A percentile compares a stretch with the other conserved stretches of the same genome.
Evolutionary conservation across 1,284 basidiomycete species (phyloP).

Genomic region (Fomitopsis palustris): DNA sequence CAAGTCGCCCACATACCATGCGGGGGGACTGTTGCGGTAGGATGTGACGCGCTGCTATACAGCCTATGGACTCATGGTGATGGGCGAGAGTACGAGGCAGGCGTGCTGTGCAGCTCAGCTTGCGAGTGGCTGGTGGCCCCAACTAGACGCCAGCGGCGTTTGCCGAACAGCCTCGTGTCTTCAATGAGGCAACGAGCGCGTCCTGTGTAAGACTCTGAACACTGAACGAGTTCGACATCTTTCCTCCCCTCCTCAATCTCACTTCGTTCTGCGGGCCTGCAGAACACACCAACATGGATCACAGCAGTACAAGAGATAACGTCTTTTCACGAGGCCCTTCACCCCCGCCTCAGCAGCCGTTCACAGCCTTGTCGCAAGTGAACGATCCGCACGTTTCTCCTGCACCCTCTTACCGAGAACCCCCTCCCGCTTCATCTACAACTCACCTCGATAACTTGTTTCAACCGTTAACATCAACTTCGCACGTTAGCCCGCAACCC

Average conservation of each 20-base stretch:
- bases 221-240: slow-evolving; percentile 19
- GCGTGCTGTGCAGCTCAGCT: not conserved
- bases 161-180: slow-evolving; percentile 12
- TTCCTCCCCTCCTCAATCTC: slow-evolving; percentile 17
- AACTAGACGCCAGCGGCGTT: slow-evolving; percentile 4
- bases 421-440: slow-evolving; percentile 33
- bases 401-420: slow-evolving; percentile 31
- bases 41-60: not conserved
- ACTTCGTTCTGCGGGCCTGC: slow-evolving; percentile 9
- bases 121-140: not conserved
- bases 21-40: not conserved
- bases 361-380: slow-evolving; percentile 21
- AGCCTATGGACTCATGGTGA: slow-evolving; percentile 6
- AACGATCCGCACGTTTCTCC: slow-evolving; percentile 33
- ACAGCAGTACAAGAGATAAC: slow-evolving; percentile 37
- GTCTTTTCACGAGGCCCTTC: slow-evolving; percentile 59
- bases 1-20: not conserved
- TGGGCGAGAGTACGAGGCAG: slow-evolving; percentile 1
- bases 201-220: slow-evolving; percentile 11
- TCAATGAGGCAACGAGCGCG: slow-evolving; percentile 5
- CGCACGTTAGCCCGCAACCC: slow-evolving; percentile 30
- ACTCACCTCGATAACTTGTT: slow-evolving; percentile 58
- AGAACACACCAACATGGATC: slow-evolving; percentile 28
- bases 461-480: slow-evolving; percentile 42
- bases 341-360: slow-evolving; percentile 43